Evolutionary conservation across 164 flowering plant genomes (phyloP).

Genomic region (Cinnamomum chago): DNA sequence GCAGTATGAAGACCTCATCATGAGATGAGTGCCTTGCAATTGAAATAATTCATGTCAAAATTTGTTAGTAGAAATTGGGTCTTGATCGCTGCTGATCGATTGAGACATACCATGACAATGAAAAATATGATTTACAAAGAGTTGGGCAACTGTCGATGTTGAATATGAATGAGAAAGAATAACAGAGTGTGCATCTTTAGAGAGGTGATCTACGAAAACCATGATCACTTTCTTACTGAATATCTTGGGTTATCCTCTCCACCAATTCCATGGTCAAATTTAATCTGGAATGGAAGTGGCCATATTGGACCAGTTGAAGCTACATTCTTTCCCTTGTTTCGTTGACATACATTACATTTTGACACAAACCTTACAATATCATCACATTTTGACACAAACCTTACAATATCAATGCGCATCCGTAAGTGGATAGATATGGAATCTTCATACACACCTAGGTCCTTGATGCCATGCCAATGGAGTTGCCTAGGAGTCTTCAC

Average conservation of each 20-base stretch:
- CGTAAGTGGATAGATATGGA: no score
- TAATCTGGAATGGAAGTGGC: no score
- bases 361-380: no score
- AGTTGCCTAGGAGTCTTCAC: no score
- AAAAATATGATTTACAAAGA: not conserved
- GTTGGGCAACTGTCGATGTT: not conserved
- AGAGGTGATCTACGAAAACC: slow-evolving; percentile 1
- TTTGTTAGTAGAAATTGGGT: not conserved
- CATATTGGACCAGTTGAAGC: no score
- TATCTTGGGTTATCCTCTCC: not conserved
- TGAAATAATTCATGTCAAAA: not conserved
- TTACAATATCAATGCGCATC: no score
- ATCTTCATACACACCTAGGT: no score
- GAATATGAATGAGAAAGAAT: not conserved
- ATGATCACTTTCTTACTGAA: not conserved
- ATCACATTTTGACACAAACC: no score
- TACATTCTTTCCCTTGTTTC: no score
- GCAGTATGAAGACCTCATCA: not conserved
- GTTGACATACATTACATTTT: no score
- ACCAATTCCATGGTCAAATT: slow-evolving; percentile 9
- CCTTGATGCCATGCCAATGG: no score
- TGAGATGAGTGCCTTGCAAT: not conserved
- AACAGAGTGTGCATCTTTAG: slow-evolving; percentile 1
- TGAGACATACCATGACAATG: not conserved
- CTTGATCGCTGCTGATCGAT: not conserved